phyloP scores from a whole-genome alignment of 2,329 filamentous ascomycete genomes.

The Alternaria rosae region DNA sequence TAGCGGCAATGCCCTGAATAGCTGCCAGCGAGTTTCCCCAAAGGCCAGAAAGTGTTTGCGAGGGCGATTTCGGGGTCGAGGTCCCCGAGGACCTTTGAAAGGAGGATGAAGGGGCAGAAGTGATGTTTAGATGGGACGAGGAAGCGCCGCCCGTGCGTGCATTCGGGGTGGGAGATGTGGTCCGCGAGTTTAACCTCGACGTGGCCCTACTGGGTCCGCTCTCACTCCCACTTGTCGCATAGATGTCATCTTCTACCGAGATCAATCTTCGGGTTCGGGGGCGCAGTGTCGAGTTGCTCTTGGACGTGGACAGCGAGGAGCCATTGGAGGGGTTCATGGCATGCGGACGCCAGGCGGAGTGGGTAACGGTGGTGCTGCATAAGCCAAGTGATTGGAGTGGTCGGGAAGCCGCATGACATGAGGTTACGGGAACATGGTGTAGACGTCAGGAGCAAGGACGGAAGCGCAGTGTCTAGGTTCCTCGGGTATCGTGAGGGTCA shows the following conservation, averaged over 20 bases:
- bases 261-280: slow-evolving; percentile 58
- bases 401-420: slow-evolving; percentile 43
- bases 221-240: slow-evolving; percentile 44
- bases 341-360: slow-evolving; percentile 43
- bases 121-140: slow-evolving; percentile 42
- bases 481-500: slow-evolving; percentile 20
- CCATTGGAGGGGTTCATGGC: slow-evolving; percentile 53
- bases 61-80: slow-evolving; percentile 33
- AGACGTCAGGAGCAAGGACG: slow-evolving; percentile 7
- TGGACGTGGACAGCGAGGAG: slow-evolving; percentile 46
- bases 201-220: slow-evolving; percentile 49
- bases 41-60: slow-evolving; percentile 51
- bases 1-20: slow-evolving; percentile 59
- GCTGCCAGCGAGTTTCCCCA: slow-evolving; percentile 59
- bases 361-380: slow-evolving; percentile 48
- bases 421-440: slow-evolving; percentile 40
- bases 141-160: slow-evolving; percentile 30
- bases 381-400: slow-evolving; percentile 37
- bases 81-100: slow-evolving; percentile 33
- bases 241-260: slow-evolving; percentile 56
- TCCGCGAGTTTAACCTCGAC: slow-evolving; percentile 41
- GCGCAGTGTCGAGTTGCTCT: slow-evolving; percentile 55
- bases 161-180: slow-evolving; percentile 52
- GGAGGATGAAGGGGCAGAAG: slow-evolving; percentile 36
- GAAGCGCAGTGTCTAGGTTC: slow-evolving; percentile 16